Percentiles rank a stretch among this genome's conserved stretches.
Conservation (phyloP, 2,329 filamentous ascomycete genomes). For the Drechslerella coelobrocha region DNA sequence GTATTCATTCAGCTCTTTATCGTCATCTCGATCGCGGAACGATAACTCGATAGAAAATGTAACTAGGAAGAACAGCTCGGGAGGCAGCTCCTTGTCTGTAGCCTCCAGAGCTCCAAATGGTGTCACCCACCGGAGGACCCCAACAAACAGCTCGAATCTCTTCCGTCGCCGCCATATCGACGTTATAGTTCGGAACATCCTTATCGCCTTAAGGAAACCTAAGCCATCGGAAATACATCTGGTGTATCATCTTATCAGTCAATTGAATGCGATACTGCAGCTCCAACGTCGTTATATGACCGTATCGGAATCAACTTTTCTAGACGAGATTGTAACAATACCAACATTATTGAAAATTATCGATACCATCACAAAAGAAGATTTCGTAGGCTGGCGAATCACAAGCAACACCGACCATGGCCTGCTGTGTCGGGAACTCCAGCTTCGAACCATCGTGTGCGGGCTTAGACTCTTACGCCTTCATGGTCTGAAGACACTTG, state of each 20-base stretch:
- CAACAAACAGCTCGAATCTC: slow-evolving; percentile 46
- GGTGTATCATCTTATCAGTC: slow-evolving; percentile 49
- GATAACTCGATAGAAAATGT: slow-evolving; percentile 48
- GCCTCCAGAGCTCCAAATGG: slow-evolving; percentile 37
- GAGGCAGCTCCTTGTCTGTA: slow-evolving; percentile 43
- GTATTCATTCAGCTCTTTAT: slow-evolving; percentile 31
- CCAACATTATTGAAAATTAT: slow-evolving; percentile 47
- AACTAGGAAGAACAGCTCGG: slow-evolving; percentile 45
- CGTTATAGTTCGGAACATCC: slow-evolving; percentile 49
- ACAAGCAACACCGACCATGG: slow-evolving; percentile 46
- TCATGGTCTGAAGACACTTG: slow-evolving; percentile 45
- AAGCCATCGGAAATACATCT: slow-evolving; percentile 47
- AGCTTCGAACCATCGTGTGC: slow-evolving; percentile 40
- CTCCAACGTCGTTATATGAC: slow-evolving; percentile 48
- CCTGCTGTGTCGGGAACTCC: slow-evolving; percentile 43
- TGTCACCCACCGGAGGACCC: slow-evolving; percentile 35
- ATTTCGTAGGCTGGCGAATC: slow-evolving; percentile 50
- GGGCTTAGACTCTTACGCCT: slow-evolving; percentile 33
- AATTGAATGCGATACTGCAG: slow-evolving; percentile 48
- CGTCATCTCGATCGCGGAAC: slow-evolving; percentile 50
- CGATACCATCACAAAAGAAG: slow-evolving; percentile 47
- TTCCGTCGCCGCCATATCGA: slow-evolving; percentile 51
- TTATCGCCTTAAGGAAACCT: slow-evolving; percentile 47
- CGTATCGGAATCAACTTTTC: slow-evolving; percentile 49
- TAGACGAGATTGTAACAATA: slow-evolving; percentile 49